Conservation (phyloP, 1,284 basidiomycete species). For the Malassezia psittaci region DNA sequence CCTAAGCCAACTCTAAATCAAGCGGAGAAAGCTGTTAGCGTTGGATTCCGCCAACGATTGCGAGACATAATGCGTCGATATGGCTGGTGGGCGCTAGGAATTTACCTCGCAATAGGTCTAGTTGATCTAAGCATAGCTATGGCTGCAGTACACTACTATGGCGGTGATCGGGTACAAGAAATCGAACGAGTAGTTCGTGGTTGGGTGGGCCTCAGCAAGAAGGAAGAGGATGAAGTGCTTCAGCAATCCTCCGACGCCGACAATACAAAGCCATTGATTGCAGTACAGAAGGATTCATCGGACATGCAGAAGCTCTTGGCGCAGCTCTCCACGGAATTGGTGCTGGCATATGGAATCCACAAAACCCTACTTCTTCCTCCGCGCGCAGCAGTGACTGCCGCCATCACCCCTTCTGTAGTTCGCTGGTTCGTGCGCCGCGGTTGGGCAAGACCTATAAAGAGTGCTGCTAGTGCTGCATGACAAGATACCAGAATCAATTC, state of each 20-base stretch:
- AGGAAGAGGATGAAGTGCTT: constrained; percentile 12
- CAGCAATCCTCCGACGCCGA: not conserved
- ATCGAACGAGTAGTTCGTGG: constrained; percentile 55
- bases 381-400: constrained; percentile 76
- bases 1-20: not conserved
- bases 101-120: constrained; percentile 31
- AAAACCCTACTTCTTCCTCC: constrained; percentile 88
- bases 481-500: not conserved
- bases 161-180: constrained; percentile 75
- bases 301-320: constrained; percentile 5
- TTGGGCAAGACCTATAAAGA: constrained; percentile 27
- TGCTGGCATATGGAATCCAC: constrained; percentile 88
- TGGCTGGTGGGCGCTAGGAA: constrained; percentile 44
- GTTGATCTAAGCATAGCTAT: constrained; percentile 57
- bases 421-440: constrained; percentile 35
- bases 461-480: not conserved
- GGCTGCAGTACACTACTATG: constrained; percentile 70
- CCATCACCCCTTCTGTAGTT: constrained; percentile 73
- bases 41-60: constrained; percentile 8
- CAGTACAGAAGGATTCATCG: not conserved
- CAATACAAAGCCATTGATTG: not conserved
- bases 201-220: constrained; percentile 36
- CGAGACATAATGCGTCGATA: constrained; percentile 36
- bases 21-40: not conserved
- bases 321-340: constrained; percentile 71